Conservation (phyloP, 2,329 filamentous ascomycete genomes). For the Helotiales sp. region DNA sequence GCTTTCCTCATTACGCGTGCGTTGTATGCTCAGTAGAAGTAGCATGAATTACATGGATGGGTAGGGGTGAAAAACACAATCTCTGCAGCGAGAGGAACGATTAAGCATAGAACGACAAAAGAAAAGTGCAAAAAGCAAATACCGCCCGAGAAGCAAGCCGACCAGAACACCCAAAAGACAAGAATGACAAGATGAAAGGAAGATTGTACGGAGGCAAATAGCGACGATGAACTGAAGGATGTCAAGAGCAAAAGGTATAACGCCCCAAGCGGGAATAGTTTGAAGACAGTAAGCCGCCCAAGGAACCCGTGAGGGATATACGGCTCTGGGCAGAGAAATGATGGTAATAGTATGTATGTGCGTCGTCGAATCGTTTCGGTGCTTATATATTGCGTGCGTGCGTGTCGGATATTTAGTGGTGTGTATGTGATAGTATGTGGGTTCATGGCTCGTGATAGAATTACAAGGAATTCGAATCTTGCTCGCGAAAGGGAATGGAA, state of each 20-base stretch:
- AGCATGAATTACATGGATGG: slow-evolving; percentile 10
- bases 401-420: slow-evolving; percentile 22
- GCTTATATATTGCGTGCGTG: slow-evolving; percentile 18
- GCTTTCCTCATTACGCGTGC: slow-evolving; percentile 2
- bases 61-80: not conserved
- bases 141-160: not conserved
- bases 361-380: slow-evolving; percentile 26
- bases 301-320: slow-evolving; percentile 29
- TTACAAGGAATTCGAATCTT: slow-evolving; percentile 16
- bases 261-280: slow-evolving; percentile 5
- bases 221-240: slow-evolving; percentile 13
- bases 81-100: not conserved
- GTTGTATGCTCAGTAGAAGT: slow-evolving; percentile 4
- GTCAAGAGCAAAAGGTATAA: slow-evolving; percentile 24
- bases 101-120: not conserved
- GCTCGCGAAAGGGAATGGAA: not conserved
- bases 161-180: slow-evolving; percentile 8
- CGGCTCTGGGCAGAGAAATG: slow-evolving; percentile 21
- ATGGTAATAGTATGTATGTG: slow-evolving; percentile 19
- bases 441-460: slow-evolving; percentile 34
- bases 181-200: slow-evolving; percentile 7
- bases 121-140: not conserved
- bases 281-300: slow-evolving; percentile 28
- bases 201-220: slow-evolving; percentile 12
- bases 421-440: slow-evolving; percentile 22